A percentile compares a stretch with the other conserved stretches of the same genome.
Conservation (phyloP, 192 early-diverging fungal genomes). For the Coemansia interrupta region DNA sequence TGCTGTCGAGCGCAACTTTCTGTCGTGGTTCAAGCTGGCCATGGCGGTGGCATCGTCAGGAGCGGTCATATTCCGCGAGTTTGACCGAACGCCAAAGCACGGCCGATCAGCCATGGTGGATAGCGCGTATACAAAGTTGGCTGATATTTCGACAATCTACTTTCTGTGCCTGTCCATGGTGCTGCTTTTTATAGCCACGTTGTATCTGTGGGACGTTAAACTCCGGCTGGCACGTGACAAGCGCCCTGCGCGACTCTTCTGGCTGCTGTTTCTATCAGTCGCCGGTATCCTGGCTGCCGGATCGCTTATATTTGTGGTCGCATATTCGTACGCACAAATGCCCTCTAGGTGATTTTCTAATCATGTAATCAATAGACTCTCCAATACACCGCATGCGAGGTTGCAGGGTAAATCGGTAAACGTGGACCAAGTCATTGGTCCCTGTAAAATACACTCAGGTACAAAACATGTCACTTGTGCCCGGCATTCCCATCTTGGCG, state of each 20-base stretch:
- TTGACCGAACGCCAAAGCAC: slow-evolving; percentile 1
- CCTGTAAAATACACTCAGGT: too few relatives aligned
- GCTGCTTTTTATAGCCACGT: slow-evolving; percentile 19
- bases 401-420: too few relatives aligned
- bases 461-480: too few relatives aligned
- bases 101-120: background rate
- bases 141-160: slow-evolving; percentile 17
- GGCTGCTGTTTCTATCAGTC: slow-evolving; percentile 22
- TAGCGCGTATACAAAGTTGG: slow-evolving; percentile 6
- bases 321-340: background rate
- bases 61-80: slow-evolving; percentile 17
- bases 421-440: too few relatives aligned
- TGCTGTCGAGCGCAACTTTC: slow-evolving; percentile 46
- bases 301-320: slow-evolving; percentile 36
- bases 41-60: slow-evolving; percentile 28
- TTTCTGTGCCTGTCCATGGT: slow-evolving; percentile 24
- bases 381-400: too few relatives aligned
- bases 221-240: slow-evolving; percentile 13
- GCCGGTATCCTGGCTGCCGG: slow-evolving; percentile 23
- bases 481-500: too few relatives aligned
- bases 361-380: background rate
- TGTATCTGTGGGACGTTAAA: slow-evolving; percentile 24
- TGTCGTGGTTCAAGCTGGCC: slow-evolving; percentile 44
- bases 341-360: background rate
- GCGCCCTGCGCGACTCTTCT: slow-evolving; percentile 22